Evolutionary conservation across 306 rosid genomes (phyloP).

Genomic region (Erythrophleum fordii): DNA sequence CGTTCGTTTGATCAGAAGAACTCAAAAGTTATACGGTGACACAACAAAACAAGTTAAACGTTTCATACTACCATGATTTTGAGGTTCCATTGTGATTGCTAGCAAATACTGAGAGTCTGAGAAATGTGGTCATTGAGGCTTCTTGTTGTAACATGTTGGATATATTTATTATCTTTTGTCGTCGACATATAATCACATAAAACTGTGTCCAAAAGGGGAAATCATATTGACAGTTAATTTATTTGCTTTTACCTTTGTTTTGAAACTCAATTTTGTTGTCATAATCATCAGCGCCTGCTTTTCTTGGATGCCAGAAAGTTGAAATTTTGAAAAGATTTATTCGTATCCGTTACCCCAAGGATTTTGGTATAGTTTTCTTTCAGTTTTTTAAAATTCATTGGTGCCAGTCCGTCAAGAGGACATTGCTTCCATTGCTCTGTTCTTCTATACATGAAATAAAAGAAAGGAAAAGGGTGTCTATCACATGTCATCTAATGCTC

Average conservation of each 20-base stretch:
- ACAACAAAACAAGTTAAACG: not conserved
- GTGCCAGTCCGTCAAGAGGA: not conserved
- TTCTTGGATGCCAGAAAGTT: not conserved
- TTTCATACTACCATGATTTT: not conserved
- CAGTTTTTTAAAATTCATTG: not conserved
- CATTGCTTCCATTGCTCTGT: not conserved
- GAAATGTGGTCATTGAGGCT: not conserved
- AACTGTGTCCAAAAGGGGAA: not conserved
- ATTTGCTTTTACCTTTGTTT: not conserved
- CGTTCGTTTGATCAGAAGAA: not conserved
- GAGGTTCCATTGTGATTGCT: not conserved
- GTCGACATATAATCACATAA: not conserved
- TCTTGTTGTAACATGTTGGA: not conserved
- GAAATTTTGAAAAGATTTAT: not conserved
- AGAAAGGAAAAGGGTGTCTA: not conserved
- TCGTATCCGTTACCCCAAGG: not conserved
- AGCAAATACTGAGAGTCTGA: not conserved
- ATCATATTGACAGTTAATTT: not conserved
- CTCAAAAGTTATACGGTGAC: not conserved
- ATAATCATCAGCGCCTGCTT: not conserved
- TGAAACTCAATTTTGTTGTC: conserved; percentile 18
- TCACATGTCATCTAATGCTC: not conserved
- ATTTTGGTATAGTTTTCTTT: conserved; percentile 6
- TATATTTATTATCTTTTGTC: not conserved
- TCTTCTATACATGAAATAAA: not conserved